Base-by-base conservation (phyloP, 768 basidiomycete genomes). In the Lentinus brumalis region DNA sequence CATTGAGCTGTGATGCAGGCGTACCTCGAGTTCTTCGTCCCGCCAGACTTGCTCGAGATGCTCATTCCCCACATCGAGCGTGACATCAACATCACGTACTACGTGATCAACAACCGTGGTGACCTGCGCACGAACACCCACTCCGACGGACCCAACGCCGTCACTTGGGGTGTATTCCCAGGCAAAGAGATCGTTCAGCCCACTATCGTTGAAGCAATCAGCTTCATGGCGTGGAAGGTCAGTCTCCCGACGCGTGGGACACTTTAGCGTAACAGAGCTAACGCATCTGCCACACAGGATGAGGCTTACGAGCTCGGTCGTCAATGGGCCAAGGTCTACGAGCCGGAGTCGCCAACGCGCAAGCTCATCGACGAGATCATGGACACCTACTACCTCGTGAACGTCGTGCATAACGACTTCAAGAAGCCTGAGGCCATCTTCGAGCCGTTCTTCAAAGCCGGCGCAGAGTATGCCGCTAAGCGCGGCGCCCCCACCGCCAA, bases 171-270 rank as follows among this genome's bases (percentile, higher is more conserved):
- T 64, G 93, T 97, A 9, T 98, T 96, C 82, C 94, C 96, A 5
- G 92, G 93, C 57, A 98, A 98, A 75, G 96, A 97, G 79, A 92
- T 97, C 67, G 78, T 96, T 50, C 94, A 96, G 71, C 96, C 96
- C 21, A 98, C 96, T 18, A 94, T 97, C 62, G 96, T 98, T 21
- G 96, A 98, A 73, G 93, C 95, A 3, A 90, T 96, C 68, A 96
- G 94, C 71, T 97, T 97, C 81, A 96, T 96, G 91, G 95, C 95
- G 15, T 97, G 95, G 95, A 96, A 96, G 85, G 92, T 88, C 53
- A 44, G 81, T 73, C 21, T 51, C 35, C 9, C 18, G 1, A 51
- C 4, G 8, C 21, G 21, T 42, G 57, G 51, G 21, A 8, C 29
- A n/a, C 40, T 47, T 7, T 11, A 39, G 60, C 40, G 42, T 21